A percentile compares a stretch with the other conserved stretches of the same genome.
These are phyloP conservation scores for Mimosa bimucronata DNA, from an alignment of 306 rosid species.

Conservation along the genomic window DNA sequence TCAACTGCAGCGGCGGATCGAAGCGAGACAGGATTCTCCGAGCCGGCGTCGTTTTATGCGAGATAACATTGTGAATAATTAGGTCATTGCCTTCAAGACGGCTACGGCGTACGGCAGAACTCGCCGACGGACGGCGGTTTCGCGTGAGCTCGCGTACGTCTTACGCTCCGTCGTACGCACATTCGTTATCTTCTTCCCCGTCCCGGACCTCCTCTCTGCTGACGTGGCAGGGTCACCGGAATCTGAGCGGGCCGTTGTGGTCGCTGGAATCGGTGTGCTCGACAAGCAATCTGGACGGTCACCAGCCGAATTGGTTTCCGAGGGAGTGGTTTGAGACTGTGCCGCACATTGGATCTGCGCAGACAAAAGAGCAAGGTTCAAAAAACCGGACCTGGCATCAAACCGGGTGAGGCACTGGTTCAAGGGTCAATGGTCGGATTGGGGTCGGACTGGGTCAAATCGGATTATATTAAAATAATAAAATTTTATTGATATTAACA, in stretches of 20 bases:
- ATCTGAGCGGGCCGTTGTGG: no score
- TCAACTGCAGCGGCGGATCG: constrained; percentile 71
- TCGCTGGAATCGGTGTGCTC: no score
- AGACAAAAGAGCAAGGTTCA: no score
- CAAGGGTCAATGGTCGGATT: no score
- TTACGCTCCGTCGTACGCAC: constrained; percentile 40
- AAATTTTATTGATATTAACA: no score
- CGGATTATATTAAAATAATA: no score
- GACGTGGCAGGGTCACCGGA: constrained; percentile 39
- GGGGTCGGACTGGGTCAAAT: no score
- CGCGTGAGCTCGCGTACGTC: constrained; percentile 60
- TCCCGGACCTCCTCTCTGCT: constrained; percentile 22
- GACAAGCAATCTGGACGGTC: no score
- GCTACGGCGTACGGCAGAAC: constrained; percentile 60
- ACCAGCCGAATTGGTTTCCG: constrained; percentile 57
- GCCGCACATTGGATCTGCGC: no score
- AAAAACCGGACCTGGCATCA: no score
- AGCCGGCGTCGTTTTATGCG: constrained; percentile 66
- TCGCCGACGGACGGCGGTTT: constrained; percentile 60
- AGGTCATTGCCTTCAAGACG: constrained; percentile 83
- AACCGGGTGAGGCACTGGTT: no score
- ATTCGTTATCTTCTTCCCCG: constrained; percentile 17
- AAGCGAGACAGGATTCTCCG: constrained; percentile 55
- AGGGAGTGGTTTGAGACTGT: constrained; percentile 66
- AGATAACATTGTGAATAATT: constrained; percentile 67